A percentile compares a stretch with the other conserved stretches of the same genome.
Evolutionary conservation across 345 rosid genomes (phyloP).

Genomic region (Heritiera fomes): DNA sequence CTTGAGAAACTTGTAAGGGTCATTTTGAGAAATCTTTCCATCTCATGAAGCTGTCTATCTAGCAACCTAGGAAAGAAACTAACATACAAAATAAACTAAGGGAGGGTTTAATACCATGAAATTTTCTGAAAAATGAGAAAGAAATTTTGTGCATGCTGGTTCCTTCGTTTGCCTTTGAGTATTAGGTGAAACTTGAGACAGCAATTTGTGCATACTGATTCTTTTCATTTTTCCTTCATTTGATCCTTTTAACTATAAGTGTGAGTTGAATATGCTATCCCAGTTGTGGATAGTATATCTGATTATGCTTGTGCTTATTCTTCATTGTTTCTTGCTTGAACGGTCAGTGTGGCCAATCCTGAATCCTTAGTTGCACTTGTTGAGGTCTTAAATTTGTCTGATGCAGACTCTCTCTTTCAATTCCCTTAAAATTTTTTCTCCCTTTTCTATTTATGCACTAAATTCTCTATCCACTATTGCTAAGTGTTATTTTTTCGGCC

Average conservation of each 20-base stretch:
- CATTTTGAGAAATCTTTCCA: neutral
- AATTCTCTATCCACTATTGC: neutral
- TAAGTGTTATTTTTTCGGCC: neutral
- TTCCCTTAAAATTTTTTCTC: neutral
- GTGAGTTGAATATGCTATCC: neutral
- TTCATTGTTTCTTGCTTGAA: conserved; percentile 6
- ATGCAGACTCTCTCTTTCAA: neutral
- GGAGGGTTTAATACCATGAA: neutral
- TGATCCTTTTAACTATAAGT: neutral
- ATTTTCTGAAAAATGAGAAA: neutral
- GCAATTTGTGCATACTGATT: neutral
- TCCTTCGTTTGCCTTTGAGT: neutral
- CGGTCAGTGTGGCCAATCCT: neutral
- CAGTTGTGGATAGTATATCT: conserved; percentile 5
- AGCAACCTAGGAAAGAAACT: neutral
- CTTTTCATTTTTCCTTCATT: neutral
- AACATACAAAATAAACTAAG: neutral
- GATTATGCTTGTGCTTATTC: neutral
- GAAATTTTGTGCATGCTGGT: neutral
- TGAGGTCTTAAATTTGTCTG: neutral
- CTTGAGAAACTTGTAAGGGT: neutral
- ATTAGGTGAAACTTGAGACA: conserved; percentile 1
- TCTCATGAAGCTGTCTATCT: neutral
- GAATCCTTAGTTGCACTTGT: neutral
- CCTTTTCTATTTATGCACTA: neutral